Conservation (phyloP, 768 basidiomycete genomes). For the Rhodotorula kratochvilovae region DNA sequence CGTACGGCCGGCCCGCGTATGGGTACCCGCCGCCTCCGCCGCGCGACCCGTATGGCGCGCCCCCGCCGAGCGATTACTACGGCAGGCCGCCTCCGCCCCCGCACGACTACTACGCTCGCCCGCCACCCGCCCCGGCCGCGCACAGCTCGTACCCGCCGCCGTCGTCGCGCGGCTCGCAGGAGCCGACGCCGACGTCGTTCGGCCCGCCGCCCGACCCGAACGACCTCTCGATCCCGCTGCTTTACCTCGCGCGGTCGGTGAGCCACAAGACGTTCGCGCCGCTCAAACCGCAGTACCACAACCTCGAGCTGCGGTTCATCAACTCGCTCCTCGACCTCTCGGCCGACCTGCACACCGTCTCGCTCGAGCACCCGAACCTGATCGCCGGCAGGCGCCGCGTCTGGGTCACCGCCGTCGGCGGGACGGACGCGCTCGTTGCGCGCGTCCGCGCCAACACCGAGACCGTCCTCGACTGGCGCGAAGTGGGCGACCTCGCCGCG, state of each 20-base stretch:
- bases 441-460: not conserved
- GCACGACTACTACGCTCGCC: not conserved
- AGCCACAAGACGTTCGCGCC: slow-evolving; percentile 20
- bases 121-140: not conserved
- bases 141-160: not conserved
- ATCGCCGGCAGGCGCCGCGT: slow-evolving; percentile 1
- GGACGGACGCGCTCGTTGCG: slow-evolving; percentile 22
- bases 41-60: slow-evolving; percentile 3
- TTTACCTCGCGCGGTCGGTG: slow-evolving; percentile 27
- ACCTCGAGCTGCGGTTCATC: slow-evolving; percentile 28
- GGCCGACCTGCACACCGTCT: not conserved
- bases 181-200: not conserved
- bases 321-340: slow-evolving; percentile 20
- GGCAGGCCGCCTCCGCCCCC: not conserved
- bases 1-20: not conserved
- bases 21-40: not conserved
- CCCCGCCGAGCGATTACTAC: slow-evolving; percentile 8
- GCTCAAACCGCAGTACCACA: not conserved
- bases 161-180: not conserved
- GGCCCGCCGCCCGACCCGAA: slow-evolving; percentile 16
- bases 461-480: slow-evolving; percentile 24
- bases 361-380: slow-evolving; percentile 3
- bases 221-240: slow-evolving; percentile 30
- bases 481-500: slow-evolving; percentile 13
- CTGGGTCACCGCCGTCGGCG: slow-evolving; percentile 30